Evolutionary conservation across 2,329 filamentous ascomycete genomes (phyloP).

Genomic region (Epicoccum sorghinum): DNA sequence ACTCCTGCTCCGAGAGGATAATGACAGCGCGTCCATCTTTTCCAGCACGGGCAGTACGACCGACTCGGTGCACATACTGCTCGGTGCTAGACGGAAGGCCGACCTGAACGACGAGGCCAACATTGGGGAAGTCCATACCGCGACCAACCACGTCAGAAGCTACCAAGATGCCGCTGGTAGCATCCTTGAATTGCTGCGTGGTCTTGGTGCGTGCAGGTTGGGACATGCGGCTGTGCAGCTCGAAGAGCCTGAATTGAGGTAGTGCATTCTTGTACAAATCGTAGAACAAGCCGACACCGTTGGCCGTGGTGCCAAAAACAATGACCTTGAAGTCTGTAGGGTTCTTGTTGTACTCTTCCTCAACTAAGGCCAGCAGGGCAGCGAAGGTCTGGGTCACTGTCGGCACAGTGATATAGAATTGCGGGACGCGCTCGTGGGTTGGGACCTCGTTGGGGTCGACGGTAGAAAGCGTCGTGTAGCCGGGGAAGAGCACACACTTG

Average conservation of each 20-base stretch:
- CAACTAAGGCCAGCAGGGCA: conserved; percentile 53
- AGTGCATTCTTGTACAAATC: conserved; percentile 46
- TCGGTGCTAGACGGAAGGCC: conserved; percentile 59
- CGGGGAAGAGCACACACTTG: conserved; percentile 51
- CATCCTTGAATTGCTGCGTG: conserved; percentile 53
- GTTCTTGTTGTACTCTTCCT: conserved; percentile 49
- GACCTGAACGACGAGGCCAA: conserved; percentile 56
- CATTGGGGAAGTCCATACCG: conserved; percentile 60
- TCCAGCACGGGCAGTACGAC: conserved; percentile 50
- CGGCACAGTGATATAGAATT: conserved; percentile 55
- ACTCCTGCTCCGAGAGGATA: conserved; percentile 58
- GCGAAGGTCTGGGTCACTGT: conserved; percentile 53
- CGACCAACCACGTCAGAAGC: conserved; percentile 56
- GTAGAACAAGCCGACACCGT: conserved; percentile 52
- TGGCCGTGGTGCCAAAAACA: conserved; percentile 56
- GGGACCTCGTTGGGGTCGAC: conserved; percentile 53
- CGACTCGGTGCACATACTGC: conserved; percentile 53
- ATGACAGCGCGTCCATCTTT: conserved; percentile 61
- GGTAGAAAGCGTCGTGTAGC: conserved; percentile 52
- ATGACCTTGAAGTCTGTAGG: conserved; percentile 54
- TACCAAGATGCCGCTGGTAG: conserved; percentile 57
- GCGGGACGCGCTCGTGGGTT: conserved; percentile 56
- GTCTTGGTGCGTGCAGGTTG: conserved; percentile 52
- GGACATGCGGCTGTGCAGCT: conserved; percentile 53
- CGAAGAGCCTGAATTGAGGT: conserved; percentile 46